Conservation (phyloP, 768 basidiomycete genomes). For the Vishniacozyma victoriae region DNA sequence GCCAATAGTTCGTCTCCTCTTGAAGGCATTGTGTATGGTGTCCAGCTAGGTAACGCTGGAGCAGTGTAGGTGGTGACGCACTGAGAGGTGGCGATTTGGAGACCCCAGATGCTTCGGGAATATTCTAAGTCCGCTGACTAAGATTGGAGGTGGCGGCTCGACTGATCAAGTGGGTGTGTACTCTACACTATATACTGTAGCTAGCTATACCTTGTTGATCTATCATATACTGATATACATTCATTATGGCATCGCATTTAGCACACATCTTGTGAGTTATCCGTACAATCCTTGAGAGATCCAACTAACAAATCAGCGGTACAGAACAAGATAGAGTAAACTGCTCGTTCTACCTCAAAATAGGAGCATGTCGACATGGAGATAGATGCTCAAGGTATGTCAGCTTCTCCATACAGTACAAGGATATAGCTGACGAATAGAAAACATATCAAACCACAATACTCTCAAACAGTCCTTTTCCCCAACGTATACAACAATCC, state of each 20-base stretch:
- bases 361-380: conserved; percentile 97
- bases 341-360: conserved; percentile 99
- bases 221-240: too few species aligned
- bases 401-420: not conserved
- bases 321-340: conserved; percentile 69
- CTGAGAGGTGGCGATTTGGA: not conserved
- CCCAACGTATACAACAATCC: conserved; percentile 99
- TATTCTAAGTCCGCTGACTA: too few species aligned
- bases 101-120: not conserved
- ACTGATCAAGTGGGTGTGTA: too few species aligned
- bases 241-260: conserved; percentile 51
- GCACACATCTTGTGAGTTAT: conserved; percentile 62
- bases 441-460: conserved; percentile 96
- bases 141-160: too few species aligned
- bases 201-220: too few species aligned
- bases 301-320: conserved; percentile 34
- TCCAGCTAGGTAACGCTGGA: not conserved
- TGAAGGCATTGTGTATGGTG: conserved; percentile 48
- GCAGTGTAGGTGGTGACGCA: not conserved
- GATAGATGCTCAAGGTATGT: conserved; percentile 80
- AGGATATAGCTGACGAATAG: conserved; percentile 5
- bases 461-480: conserved; percentile 91
- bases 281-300: conserved; percentile 6
- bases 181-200: too few species aligned
- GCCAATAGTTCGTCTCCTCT: conserved; percentile 68